These are phyloP conservation scores for Kwoniella botswanensis DNA, from an alignment of 768 basidiomycete genomes.

Conservation along the genomic window DNA sequence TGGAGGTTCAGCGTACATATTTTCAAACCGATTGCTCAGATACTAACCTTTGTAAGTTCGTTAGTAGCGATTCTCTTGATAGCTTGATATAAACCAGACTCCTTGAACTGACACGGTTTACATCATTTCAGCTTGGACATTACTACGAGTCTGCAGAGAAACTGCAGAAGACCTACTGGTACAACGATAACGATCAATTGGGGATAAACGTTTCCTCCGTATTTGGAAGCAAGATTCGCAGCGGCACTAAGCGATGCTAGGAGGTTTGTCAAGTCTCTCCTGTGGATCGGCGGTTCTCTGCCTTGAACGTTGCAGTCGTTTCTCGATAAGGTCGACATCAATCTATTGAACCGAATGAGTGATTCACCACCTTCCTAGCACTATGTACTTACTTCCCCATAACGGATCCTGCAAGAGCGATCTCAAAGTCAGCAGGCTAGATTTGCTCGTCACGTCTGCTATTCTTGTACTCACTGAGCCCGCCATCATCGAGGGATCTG, in stretches of 20 bases:
- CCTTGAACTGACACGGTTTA: conserved; percentile 26
- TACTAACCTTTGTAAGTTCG: conserved; percentile 9
- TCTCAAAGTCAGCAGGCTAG: no score
- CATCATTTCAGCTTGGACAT: not conserved
- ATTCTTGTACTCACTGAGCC: not conserved
- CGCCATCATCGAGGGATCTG: not conserved
- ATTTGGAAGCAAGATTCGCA: not conserved
- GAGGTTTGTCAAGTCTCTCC: not conserved
- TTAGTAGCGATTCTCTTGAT: conserved; percentile 8
- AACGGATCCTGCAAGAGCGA: no score
- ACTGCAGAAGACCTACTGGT: conserved; percentile 29
- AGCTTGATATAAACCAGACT: conserved; percentile 11
- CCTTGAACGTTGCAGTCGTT: not conserved
- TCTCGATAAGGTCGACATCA: not conserved
- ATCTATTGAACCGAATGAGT: not conserved
- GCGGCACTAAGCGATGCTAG: not conserved
- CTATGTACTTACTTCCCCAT: not conserved
- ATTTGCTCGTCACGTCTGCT: no score
- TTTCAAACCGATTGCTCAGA: not conserved
- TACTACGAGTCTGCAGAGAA: not conserved
- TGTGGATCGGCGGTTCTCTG: not conserved
- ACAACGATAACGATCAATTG: conserved; percentile 51
- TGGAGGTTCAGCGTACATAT: not conserved
- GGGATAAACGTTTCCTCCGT: conserved; percentile 23
- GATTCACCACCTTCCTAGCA: not conserved